phyloP scores from a whole-genome alignment of 2,329 filamentous ascomycete species.

The Pseudogymnoascus verrucosus region DNA sequence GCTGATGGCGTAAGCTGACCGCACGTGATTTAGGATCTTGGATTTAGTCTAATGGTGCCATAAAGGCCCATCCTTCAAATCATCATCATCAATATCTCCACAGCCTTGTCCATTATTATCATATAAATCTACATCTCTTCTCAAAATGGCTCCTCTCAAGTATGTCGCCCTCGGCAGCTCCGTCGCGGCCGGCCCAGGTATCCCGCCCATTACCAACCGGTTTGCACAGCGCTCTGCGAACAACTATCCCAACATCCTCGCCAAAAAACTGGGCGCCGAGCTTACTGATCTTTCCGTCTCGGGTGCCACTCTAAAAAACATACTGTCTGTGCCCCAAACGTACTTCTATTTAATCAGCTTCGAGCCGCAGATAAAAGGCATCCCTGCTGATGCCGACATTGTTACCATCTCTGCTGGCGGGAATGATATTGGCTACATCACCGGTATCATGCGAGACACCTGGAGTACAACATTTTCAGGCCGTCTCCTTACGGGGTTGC shows the following conservation, averaged over 20 bases:
- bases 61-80: not conserved
- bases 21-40: not conserved
- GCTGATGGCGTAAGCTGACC: not conserved
- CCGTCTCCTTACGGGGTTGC: not conserved
- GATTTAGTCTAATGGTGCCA: not conserved
- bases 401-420: constrained; percentile 33
- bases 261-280: constrained; percentile 16
- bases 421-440: constrained; percentile 33
- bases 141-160: constrained; percentile 1
- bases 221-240: constrained; percentile 27
- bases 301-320: constrained; percentile 32
- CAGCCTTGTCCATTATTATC: not conserved
- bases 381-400: constrained; percentile 30
- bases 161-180: not conserved
- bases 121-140: not conserved
- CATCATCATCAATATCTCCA: not conserved
- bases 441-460: constrained; percentile 29
- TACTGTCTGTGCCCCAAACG: constrained; percentile 29
- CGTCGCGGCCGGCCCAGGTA: constrained; percentile 20
- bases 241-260: constrained; percentile 32
- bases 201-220: constrained; percentile 26
- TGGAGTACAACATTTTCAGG: constrained; percentile 12
- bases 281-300: constrained; percentile 30
- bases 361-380: constrained; percentile 28
- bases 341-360: constrained; percentile 21